phyloP scores from a whole-genome alignment of 2,329 filamentous ascomycete species.

The Blastomyces silverae region DNA sequence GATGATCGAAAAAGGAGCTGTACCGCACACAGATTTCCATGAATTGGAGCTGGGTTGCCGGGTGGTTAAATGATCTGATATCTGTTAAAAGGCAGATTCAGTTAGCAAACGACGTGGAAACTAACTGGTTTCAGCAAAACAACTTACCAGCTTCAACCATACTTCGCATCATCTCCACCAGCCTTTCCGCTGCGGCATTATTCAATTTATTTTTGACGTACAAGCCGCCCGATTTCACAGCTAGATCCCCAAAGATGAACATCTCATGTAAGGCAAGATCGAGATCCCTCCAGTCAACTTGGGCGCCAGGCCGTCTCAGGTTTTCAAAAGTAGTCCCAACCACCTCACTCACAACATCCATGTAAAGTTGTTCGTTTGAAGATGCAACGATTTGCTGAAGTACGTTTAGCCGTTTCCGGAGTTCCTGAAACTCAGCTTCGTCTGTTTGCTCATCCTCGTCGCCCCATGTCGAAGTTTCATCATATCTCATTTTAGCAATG shows the following conservation, averaged over 20 bases:
- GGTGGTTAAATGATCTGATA: slow-evolving; percentile 78
- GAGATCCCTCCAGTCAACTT: slow-evolving; percentile 88
- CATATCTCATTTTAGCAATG: slow-evolving; percentile 93
- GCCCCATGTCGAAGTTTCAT: slow-evolving; percentile 89
- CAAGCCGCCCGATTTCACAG: slow-evolving; percentile 80
- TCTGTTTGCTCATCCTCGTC: slow-evolving; percentile 92
- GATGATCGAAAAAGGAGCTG: slow-evolving; percentile 81
- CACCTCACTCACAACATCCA: slow-evolving; percentile 78
- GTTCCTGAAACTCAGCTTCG: slow-evolving; percentile 93
- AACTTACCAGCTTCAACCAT: slow-evolving; percentile 83
- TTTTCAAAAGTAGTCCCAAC: slow-evolving; percentile 81
- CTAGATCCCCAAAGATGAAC: slow-evolving; percentile 89
- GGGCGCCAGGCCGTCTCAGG: slow-evolving; percentile 64
- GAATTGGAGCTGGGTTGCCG: slow-evolving; percentile 87
- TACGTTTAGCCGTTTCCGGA: slow-evolving; percentile 81
- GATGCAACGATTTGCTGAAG: slow-evolving; percentile 88
- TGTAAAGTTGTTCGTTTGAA: slow-evolving; percentile 80
- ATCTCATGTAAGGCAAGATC: slow-evolving; percentile 93
- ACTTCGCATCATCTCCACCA: slow-evolving; percentile 88
- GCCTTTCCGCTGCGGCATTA: slow-evolving; percentile 67
- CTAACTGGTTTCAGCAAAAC: slow-evolving; percentile 22
- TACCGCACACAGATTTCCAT: slow-evolving; percentile 99
- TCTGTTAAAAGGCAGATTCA: slow-evolving; percentile 44
- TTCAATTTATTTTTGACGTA: slow-evolving; percentile 78
- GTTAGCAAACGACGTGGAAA: slow-evolving; percentile 19